These are phyloP conservation scores for Sporisorium exsertum DNA, from an alignment of 1,284 basidiomycete genomes.

Conservation along the genomic window DNA sequence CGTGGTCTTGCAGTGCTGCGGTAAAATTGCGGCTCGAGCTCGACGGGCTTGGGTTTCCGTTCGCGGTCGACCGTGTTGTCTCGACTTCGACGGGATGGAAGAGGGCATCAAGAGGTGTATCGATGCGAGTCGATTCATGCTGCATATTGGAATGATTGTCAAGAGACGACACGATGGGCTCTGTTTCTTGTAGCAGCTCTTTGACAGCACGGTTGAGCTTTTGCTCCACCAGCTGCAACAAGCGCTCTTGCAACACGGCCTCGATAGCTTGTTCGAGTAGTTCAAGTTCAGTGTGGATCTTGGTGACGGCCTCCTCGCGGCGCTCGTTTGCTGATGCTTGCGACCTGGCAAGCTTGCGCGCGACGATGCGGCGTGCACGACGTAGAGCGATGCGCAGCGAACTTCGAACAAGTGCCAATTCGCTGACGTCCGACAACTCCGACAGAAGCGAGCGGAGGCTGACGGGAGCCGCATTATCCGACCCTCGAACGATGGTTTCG, in stretches of 20 bases:
- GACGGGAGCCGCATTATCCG: conserved; percentile 10
- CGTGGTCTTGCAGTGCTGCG: conserved; percentile 22
- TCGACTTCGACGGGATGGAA: conserved; percentile 17
- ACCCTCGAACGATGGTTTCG: conserved; percentile 18
- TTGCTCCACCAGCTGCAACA: conserved; percentile 24
- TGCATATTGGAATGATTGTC: background rate
- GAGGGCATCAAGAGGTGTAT: conserved; percentile 30
- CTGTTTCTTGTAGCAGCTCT: conserved; percentile 17
- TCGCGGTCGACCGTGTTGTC: background rate
- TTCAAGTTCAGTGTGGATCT: conserved; percentile 20
- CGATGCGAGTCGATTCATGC: background rate
- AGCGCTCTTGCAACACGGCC: conserved; percentile 25
- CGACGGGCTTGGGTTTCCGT: background rate
- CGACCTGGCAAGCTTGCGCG: conserved; percentile 14
- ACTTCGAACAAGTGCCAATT: conserved; percentile 23
- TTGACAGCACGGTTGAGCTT: conserved; percentile 26
- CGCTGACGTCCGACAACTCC: conserved; percentile 23
- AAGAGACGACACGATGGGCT: conserved; percentile 4
- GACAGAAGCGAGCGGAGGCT: conserved; percentile 25
- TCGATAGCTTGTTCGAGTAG: conserved; percentile 25
- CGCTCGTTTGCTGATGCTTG: conserved; percentile 2
- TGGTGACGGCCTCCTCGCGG: conserved; percentile 6
- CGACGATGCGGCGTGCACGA: conserved; percentile 26
- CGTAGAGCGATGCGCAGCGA: conserved; percentile 22
- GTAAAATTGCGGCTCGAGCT: conserved; percentile 14